Conservation (phyloP, 139 green algal genomes). For the Mesotaenium endlicherianum region DNA sequence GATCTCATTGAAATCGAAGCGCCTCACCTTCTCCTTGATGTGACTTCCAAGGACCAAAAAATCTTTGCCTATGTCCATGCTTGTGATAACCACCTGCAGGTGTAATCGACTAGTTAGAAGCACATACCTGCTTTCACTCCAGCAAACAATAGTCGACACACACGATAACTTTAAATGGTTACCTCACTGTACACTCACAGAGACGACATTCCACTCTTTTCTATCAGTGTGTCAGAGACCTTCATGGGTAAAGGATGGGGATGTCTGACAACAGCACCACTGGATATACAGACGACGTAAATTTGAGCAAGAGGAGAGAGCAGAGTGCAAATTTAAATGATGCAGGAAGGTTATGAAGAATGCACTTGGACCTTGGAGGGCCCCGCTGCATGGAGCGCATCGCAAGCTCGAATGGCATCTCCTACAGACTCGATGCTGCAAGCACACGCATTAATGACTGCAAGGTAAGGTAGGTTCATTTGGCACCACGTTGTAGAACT, state of each 20-base stretch:
- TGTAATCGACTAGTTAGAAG: no score
- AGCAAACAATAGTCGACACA: no score
- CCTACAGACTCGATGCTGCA: constrained; percentile 12
- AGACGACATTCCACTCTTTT: no score
- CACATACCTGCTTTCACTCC: not conserved
- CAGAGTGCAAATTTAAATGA: not conserved
- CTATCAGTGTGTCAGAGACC: no score
- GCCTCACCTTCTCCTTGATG: not conserved
- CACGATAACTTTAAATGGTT: no score
- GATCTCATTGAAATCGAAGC: not conserved
- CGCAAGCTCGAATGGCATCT: constrained; percentile 26
- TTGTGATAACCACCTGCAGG: constrained; percentile 26
- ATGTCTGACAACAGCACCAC: no score
- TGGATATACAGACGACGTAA: no score
- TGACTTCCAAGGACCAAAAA: constrained; percentile 17
- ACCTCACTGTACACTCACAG: no score
- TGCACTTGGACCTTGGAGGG: constrained; percentile 25
- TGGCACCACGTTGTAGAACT: not conserved
- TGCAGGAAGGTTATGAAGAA: not conserved
- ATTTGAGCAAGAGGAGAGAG: not conserved
- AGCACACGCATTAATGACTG: not conserved
- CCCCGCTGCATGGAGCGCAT: constrained; percentile 23
- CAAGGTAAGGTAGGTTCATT: not conserved
- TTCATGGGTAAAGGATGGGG: no score
- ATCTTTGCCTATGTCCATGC: constrained; percentile 6